Base-by-base conservation (phyloP, 177 flowering plant species). In the Tripterygium wilfordii region DNA sequence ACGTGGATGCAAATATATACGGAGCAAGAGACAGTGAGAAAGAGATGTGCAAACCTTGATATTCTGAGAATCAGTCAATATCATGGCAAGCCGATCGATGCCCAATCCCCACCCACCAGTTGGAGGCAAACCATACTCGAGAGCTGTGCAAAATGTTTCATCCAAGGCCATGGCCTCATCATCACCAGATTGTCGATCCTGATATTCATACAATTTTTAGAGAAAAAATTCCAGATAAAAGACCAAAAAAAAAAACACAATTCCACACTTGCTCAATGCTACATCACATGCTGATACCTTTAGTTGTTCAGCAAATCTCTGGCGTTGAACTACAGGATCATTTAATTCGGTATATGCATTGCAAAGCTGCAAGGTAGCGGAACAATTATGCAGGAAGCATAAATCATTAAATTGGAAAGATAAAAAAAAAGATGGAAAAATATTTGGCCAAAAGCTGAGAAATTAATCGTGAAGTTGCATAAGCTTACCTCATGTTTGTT, bases 51-150 rank as follows among this genome's bases (percentile, higher is more conserved):
- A 16, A 24, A 91, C 98, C 96, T 92, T 92, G 24, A 92, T 88
- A 58, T 92, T 92, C 56, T 80, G 96, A 37, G 99, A 92, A 66
- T 92, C 97, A 2, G 97, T 92, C 10, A 92, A 56, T 51, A 92
- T 22, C 99, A 92, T 92, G 14, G 95, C 42, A 13, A 92, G 61
- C 35, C 99, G 70, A 65, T 92, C 99, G 52, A 92, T 74, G 14
- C 97, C 99, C 72, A 92, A 39, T 42, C 99, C 99, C 99, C 97
- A 89, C 16, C 99, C 99, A 55, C 75, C 97, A 36, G 99, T 92
- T 24, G 99, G 99, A 27, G 99, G 95, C 54, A 92, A 60, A 1
- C 99, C 99, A 65, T 86, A 89, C 45, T 92, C 97, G 45, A 92
- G 72, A 54, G 99, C 88, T 0, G 75, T 86, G 52, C 91, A 84